Conservation (phyloP, 768 basidiomycete genomes). For the Trametes sanguinea region DNA sequence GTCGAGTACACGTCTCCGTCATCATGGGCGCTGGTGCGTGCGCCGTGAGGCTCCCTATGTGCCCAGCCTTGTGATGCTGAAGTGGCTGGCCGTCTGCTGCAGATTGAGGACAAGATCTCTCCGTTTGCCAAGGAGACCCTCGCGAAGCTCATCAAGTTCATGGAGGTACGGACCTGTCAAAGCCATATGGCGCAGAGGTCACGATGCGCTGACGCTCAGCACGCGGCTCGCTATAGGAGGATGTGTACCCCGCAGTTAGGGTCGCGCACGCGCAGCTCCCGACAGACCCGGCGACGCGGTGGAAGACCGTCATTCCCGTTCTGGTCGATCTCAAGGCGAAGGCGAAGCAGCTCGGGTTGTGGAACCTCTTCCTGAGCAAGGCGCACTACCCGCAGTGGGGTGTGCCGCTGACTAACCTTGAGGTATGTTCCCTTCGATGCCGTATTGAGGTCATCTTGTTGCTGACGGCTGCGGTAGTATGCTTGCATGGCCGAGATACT, state of each 20-base stretch:
- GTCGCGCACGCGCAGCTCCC: conserved; percentile 85
- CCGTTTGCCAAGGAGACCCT: conserved; percentile 86
- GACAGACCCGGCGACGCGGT: conserved; percentile 67
- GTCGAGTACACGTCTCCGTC: conserved; percentile 78
- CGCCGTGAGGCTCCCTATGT: neutral
- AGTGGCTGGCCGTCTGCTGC: conserved; percentile 9
- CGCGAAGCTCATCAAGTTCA: conserved; percentile 78
- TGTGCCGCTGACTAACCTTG: conserved; percentile 89
- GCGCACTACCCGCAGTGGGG: conserved; percentile 89
- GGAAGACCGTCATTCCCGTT: conserved; percentile 83
- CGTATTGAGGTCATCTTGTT: neutral
- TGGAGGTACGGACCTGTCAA: conserved; percentile 56
- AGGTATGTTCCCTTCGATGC: conserved; percentile 51
- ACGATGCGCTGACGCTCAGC: neutral
- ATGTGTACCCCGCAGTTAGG: conserved; percentile 78
- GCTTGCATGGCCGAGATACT: conserved; percentile 97
- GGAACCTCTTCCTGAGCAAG: conserved; percentile 97
- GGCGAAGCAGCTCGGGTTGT: conserved; percentile 86
- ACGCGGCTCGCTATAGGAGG: conserved; percentile 55
- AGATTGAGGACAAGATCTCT: conserved; percentile 94
- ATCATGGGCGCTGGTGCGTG: conserved; percentile 82
- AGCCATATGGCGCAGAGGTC: neutral
- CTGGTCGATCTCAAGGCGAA: conserved; percentile 84
- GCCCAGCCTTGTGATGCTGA: neutral
- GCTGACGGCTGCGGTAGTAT: conserved; percentile 55